Evolutionary conservation across 148 eudicot species (phyloP).

Genomic region (Vaccinium darrowii): DNA sequence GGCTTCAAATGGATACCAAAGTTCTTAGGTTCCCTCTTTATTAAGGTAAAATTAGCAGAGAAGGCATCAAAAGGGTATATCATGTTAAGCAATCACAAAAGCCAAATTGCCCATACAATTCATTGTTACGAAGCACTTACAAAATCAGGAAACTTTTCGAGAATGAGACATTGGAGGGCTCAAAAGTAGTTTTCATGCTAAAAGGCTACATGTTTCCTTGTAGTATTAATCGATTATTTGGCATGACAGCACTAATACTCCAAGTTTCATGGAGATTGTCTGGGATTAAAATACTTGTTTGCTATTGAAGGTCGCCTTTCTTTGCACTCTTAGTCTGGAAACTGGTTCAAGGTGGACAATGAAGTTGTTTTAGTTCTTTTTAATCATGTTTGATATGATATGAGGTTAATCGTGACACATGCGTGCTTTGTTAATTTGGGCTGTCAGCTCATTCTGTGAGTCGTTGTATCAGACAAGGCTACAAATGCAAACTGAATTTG

Average conservation of each 20-base stretch:
- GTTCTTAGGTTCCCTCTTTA: not conserved
- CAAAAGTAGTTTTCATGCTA: not conserved
- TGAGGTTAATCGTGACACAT: not conserved
- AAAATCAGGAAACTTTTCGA: not conserved
- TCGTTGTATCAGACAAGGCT: not conserved
- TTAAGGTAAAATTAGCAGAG: not conserved
- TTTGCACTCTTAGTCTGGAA: not conserved
- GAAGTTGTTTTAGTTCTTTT: not conserved
- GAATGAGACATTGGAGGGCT: not conserved
- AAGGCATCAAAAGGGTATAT: not conserved
- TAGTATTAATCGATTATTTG: not conserved
- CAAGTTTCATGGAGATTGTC: not conserved
- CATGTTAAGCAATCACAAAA: not conserved
- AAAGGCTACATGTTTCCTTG: not conserved
- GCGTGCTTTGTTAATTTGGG: not conserved
- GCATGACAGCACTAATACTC: not conserved
- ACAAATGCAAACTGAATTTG: constrained; percentile 6
- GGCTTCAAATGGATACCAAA: not conserved
- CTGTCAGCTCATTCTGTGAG: not conserved
- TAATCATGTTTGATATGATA: not conserved
- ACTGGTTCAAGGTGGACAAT: constrained; percentile 1
- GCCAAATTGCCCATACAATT: not conserved
- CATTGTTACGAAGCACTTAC: not conserved
- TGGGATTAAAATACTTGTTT: not conserved
- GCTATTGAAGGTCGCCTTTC: not conserved